A percentile compares a stretch with the other conserved stretches of the same genome.
Conservation (phyloP, 2,329 filamentous ascomycete genomes). For the Aphanocladium album region DNA sequence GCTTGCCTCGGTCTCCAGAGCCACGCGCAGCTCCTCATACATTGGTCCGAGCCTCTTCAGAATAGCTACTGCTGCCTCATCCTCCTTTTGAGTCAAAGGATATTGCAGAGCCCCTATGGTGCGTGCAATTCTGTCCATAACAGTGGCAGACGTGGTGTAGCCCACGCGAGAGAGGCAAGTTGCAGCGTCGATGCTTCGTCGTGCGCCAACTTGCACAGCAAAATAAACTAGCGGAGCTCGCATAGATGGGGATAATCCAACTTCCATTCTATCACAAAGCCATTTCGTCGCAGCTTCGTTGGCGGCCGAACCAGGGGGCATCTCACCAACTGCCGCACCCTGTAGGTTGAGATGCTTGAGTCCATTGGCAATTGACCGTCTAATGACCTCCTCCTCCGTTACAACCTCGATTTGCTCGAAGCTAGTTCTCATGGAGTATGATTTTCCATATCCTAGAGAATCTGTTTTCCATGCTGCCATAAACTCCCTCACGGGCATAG, state of each 20-base stretch:
- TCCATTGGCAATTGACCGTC: slow-evolving; percentile 12
- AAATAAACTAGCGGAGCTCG: slow-evolving; percentile 14
- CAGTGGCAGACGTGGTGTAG: slow-evolving; percentile 1
- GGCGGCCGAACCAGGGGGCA: slow-evolving; percentile 15
- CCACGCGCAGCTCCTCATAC: slow-evolving; percentile 14
- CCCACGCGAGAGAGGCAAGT: slow-evolving; percentile 15
- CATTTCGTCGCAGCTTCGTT: slow-evolving; percentile 13
- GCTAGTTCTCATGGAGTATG: slow-evolving; percentile 17
- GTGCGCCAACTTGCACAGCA: slow-evolving; percentile 16
- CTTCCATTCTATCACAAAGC: slow-evolving; percentile 14
- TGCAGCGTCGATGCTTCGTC: slow-evolving; percentile 16
- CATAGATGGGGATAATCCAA: neutral
- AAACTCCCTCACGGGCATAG: slow-evolving; percentile 15
- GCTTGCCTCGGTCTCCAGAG: slow-evolving; percentile 3
- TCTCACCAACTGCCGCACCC: slow-evolving; percentile 1
- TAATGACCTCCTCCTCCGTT: slow-evolving; percentile 17
- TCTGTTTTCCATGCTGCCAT: slow-evolving; percentile 16
- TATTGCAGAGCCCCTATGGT: slow-evolving; percentile 17
- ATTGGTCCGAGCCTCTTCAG: slow-evolving; percentile 14
- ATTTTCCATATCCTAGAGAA: slow-evolving; percentile 16
- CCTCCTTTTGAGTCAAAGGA: slow-evolving; percentile 13
- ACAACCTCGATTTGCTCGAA: slow-evolving; percentile 12
- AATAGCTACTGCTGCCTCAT: slow-evolving; percentile 5
- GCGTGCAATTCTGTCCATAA: slow-evolving; percentile 14
- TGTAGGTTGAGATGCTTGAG: slow-evolving; percentile 12